These are phyloP conservation scores for Neonectria sp. DNA, from an alignment of 2,329 filamentous ascomycete species.

Conservation along the genomic window DNA sequence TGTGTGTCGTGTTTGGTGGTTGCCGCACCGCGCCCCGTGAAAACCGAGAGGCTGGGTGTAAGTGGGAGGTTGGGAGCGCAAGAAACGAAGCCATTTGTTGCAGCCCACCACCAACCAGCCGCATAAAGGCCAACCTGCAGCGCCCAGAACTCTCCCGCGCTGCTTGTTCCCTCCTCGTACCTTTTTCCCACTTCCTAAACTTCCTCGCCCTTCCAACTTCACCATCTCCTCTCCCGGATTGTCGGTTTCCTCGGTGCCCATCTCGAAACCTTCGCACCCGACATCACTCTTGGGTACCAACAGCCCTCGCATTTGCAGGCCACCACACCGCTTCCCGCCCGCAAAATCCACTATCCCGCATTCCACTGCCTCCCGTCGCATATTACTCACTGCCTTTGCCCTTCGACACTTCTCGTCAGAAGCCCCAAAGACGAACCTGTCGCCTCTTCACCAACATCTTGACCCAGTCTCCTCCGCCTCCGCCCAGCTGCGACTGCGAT, in stretches of 20 bases:
- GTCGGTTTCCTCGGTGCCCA: background rate
- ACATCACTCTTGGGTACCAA: conserved; percentile 22
- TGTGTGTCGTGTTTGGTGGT: conserved; percentile 36
- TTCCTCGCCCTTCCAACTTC: conserved; percentile 15
- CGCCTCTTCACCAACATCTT: background rate
- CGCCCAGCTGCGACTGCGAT: conserved; percentile 2
- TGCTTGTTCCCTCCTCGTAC: conserved; percentile 33
- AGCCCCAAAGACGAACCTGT: conserved; percentile 4
- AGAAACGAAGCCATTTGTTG: conserved; percentile 41
- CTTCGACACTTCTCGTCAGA: background rate
- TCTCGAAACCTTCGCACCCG: conserved; percentile 12
- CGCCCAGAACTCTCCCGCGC: conserved; percentile 43
- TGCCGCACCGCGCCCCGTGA: conserved; percentile 30
- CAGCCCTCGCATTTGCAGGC: conserved; percentile 25
- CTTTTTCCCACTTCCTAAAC: conserved; percentile 30
- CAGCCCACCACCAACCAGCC: conserved; percentile 45
- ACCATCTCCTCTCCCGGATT: background rate
- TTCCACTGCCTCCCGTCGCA: conserved; percentile 24
- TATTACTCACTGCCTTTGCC: background rate
- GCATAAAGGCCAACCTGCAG: conserved; percentile 53
- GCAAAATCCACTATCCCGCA: conserved; percentile 38
- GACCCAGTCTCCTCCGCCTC: background rate
- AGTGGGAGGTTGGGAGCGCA: conserved; percentile 55
- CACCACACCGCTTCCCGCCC: conserved; percentile 25
- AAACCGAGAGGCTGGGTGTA: conserved; percentile 53